Base-by-base conservation (phyloP, 352 stramenopile genomes). In the Pythium myriotylum region DNA sequence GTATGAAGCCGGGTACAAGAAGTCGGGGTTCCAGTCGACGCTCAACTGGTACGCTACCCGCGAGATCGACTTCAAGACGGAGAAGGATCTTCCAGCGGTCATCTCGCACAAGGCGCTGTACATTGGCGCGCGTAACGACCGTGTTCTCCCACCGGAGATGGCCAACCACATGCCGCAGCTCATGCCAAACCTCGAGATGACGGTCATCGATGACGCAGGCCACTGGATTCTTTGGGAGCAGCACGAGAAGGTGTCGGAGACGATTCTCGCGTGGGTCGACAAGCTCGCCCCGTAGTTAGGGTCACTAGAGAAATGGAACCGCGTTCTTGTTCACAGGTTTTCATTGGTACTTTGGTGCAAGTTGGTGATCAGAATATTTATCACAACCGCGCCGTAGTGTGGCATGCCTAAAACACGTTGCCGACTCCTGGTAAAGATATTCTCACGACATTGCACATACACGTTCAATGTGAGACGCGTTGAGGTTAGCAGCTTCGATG, bases 181-280 rank as follows among this genome's bases (percentile, higher is more conserved):
- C 23, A 67, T 89, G 9, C 74, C 76, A 3, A 76, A 86, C 17
- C 63, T 87, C 12, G 72, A 82, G 53, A 78, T 77, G 62, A 68
- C 77, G n/a, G 52, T 84, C 2, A 61, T 89, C 45, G 54, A 81
- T 12, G 50, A 84, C 23, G 77, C 77, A 2, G 79, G 79, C 6
- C 79, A 89, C 59, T 89, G 79, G 79, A 76, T 89, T 20, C 57
- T 89, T 0, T 84, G 75, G 70, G 79, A 89, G 48, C 67, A 84
- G 40, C 75, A 64, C 7, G 72, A 84, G 26, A 48, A 74, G 17
- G 69, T 83, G 49, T n/a, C n/a, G n/a, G n/a, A n/a, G n/a, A n/a
- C n/a, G n/a, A n/a, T n/a, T n/a, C n/a, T n/a, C n/a, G n/a, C n/a
- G n/a, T n/a, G n/a, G n/a, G n/a, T n/a, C n/a, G n/a, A n/a, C n/a